Evolutionary conservation across 768 basidiomycete genomes (phyloP), one percentile per base, ranked within the genome.

Genomic region (Ramaria rubella): DNA sequence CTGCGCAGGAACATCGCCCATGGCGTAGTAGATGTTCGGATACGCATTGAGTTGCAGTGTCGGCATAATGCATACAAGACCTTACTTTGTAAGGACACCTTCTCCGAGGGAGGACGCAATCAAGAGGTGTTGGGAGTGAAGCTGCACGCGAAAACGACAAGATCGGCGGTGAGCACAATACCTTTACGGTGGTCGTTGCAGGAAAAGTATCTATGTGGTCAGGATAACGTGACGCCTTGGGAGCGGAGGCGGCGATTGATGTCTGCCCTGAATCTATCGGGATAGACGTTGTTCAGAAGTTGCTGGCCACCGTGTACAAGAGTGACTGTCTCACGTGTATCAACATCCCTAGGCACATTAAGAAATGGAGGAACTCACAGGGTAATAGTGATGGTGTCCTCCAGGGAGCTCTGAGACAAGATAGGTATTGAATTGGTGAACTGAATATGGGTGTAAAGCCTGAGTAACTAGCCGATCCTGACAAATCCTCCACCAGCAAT

Each of bases 1-100:
- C 67, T 86, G 80, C 66, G 86, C 86, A 1, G 68, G 55, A 57
- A 83, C 74, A 62, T 89, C 86, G 1, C 86, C 86, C 2, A 69
- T 74, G 0, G 86, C 87, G n/a, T n/a, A n/a, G 56, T 83, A 87
- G 15, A 88, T 78, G 57, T 74, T 73, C 0, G 79, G 70, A 64
- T 83, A 69, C 0, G 67, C 69, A 6, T 60, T 62, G 2, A 88
- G 66, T 61, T 86, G 83, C 38, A 88, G 73, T 0, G 82, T 85
- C 3, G 81, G 74, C 58, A 77, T 79, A 53, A 86, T 77, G 61
- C 69, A 56, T 0, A 62, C 50, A 26, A 23, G 27, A 68, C 80
- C 63, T 60, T 58, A 29, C 48, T 63, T n/a, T 61, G 72, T 67
- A 27, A 78, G 66, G 1, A 68, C 60, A 31, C 64, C 65, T 3